Evolutionary conservation across 257 asterid species (phyloP).

Genomic region (Leonotis leonurus): DNA sequence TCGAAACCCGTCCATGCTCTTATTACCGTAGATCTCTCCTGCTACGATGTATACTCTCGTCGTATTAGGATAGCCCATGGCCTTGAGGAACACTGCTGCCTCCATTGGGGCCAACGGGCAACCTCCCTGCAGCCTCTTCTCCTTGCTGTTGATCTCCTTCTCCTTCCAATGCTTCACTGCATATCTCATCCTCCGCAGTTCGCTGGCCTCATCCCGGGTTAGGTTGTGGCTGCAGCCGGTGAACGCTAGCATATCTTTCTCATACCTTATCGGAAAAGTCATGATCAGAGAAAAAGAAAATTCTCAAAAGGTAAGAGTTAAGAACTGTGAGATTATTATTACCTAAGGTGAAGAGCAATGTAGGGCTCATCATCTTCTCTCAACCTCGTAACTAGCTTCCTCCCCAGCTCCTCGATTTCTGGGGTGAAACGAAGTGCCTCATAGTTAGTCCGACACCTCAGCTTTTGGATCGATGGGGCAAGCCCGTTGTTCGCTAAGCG

Average conservation of each 20-base stretch:
- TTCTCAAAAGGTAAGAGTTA: background rate
- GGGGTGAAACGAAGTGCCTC: constrained; percentile 50
- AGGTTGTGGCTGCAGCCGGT: constrained; percentile 67
- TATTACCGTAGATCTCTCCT: constrained; percentile 47
- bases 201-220: constrained; percentile 36
- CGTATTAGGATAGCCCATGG: constrained; percentile 52
- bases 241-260: constrained; percentile 75
- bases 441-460: constrained; percentile 59
- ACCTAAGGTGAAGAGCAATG: constrained; percentile 73
- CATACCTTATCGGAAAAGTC: constrained; percentile 32
- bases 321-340: no score
- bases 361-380: constrained; percentile 31
- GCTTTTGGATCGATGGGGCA: constrained; percentile 46
- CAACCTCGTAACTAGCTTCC: constrained; percentile 36
- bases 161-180: constrained; percentile 56
- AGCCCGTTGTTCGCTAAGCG: constrained; percentile 58
- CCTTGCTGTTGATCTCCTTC: constrained; percentile 40
- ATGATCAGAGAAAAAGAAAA: constrained; percentile 25
- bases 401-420: constrained; percentile 52
- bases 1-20: constrained; percentile 41
- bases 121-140: constrained; percentile 38
- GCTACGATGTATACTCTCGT: constrained; percentile 57
- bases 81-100: constrained; percentile 62
- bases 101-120: constrained; percentile 72
- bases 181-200: constrained; percentile 47